Base-by-base conservation (phyloP, 2,329 filamentous ascomycete species). In the Exophiala spinifera region DNA sequence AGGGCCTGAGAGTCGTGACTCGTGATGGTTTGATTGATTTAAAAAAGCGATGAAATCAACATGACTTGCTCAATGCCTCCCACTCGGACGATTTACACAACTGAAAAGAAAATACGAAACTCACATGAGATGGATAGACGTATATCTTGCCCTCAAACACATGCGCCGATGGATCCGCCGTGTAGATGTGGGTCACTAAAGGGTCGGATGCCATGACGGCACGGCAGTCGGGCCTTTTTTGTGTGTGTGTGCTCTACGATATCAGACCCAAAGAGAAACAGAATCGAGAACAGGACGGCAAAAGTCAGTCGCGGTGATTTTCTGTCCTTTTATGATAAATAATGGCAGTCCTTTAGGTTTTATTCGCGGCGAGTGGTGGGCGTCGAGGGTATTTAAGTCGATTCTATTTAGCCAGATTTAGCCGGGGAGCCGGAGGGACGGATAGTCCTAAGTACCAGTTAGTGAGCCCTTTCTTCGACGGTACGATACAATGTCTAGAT, bases 111-210 rank as follows among this genome's bases (percentile, higher is more conserved):
- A 37, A 3, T 10, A 6, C 4, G 14, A 4, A 37, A 52, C 57
- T 57, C 42, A 60, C 57, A 55, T 60, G 57, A 19, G 87, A 91
- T 17, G 88, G 87, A 74, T 91, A 91, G 72, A 91, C 81, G 76
- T 89, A 91, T 56, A 91, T 72, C 61, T 79, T 84, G 69, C 79
- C 80, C 59, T 89, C 83, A 75, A 91, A 91, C 67, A 88, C 87
- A 70, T 91, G 87, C 11, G 88, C 88, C 5, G 87, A 90, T 14
- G 88, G 88, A 71, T 91, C 88, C 17, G 88, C 88, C 11, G 87
- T 91, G 78, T 86, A 91, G 66, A 89, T 75, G 70, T 87, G 80
- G n/a, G 78, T 84, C 65, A 91, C 85, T 58, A 91, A 79, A 43
- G 87, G 86, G 37, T 74, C 43, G 17, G 48, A 49, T n/a, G 49